Base-by-base conservation (phyloP, 805 yeast species). In the Clavispora phyllophila region DNA sequence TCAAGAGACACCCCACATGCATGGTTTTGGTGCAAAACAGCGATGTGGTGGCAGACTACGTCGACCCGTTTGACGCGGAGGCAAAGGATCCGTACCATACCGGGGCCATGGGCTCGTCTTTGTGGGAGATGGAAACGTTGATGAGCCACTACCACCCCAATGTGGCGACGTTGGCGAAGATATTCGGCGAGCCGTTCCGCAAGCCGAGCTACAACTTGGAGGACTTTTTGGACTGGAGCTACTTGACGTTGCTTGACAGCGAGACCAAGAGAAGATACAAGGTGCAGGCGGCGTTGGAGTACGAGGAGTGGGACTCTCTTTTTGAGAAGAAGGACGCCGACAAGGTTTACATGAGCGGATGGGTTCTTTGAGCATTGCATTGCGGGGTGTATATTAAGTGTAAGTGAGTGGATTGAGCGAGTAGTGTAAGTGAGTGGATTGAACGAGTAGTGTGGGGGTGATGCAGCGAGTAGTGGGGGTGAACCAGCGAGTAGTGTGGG, bases 91-190 rank as follows among this genome's bases (percentile, higher is more conserved):
- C 99, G 2, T 72, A 84, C 44, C 68, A 75, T 44, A 84, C 96
- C 0, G 70, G 78, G 26, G 97, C 98, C 4, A 68, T 90, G 27
- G 82, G 76, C 7, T 86, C 96, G 0, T 90, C 97, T 0, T 63
- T 90, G 37, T 93, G 99, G 99, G 99, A 93, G 63, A 60, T 91
- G 43, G 87, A 85, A 45, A 73, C 95, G 0, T 65, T 86, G 43
- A 79, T 82, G 69, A 64, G 78, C 10, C 99, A 93, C 60, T 91
- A 89, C 58, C 98, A 93, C 65, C 97, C 98, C 13, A 93, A 93
- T 56, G 88, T 93, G 10, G 91, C 96, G 1, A 84, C 96, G 0
- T 70, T 93, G 53, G 96, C 96, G 14, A 83, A 81, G 58, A 86
- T 93, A 24, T 85, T 87, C 58, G 75, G 81, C 15, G 96, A 93